Evolutionary conservation across 495 filamentous ascomycete genomes (phyloP), one percentile per base, ranked within the genome.

Genomic region (Neurospora discreta): DNA sequence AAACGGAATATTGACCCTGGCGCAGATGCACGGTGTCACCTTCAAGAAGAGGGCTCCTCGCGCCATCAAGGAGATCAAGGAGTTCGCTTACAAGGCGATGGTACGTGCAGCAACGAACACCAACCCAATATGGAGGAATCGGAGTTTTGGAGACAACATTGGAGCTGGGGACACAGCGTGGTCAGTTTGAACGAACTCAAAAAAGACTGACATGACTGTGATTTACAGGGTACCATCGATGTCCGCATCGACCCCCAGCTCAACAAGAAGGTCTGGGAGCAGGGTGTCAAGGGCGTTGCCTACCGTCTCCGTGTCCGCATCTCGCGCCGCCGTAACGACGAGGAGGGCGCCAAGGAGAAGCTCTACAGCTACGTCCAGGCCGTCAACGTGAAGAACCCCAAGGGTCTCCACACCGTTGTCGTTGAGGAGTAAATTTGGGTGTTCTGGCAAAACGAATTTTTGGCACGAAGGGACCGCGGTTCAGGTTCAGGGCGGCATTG

Each of bases 211-310:
- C 52, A 80, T 79, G 79, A 82, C 74, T 36, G 60, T 68, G 71
- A 71, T 69, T 68, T 77, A 69, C 75, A 99, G 95, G 95, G 95
- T 82, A 99, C 95, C 84, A 85, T 89, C 80, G 95, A 99, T 83
- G 95, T 99, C 86, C 95, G 95, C 76, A 84, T 99, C 81, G 95
- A 98, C 87, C 95, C 95, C 75, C 92, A 93, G 83, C 87, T 99
- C 76, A 99, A 99, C 90, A 99, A 99, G 91, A 98, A 99, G 89
- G 95, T 99, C 85, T 99, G 95, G 95, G 96, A 99, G 85, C 88
- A 91, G 81, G 95, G 95, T 83, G 90, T 99, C 86, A 98, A 98
- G 90, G 96, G 96, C 80, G 94, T 97, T 75, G 93, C 94, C 70
- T 98, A 91, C 91, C 89, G 95, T 83, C 88, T 99, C 75, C 94